Base-by-base conservation (phyloP, 305 asterid genomes). In the Caryopteris hybrid region DNA sequence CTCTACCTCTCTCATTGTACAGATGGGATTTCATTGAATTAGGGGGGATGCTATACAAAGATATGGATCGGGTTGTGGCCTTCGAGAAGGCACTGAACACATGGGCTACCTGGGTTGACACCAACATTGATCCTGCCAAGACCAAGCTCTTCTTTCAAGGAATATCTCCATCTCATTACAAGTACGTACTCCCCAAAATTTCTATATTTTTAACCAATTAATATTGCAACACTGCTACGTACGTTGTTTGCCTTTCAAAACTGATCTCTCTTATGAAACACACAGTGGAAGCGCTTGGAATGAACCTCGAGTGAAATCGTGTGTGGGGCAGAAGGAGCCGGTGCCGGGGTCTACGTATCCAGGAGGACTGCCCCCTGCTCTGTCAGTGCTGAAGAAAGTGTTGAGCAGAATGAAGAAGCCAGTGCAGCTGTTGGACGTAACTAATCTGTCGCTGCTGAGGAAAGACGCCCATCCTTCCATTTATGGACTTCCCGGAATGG, bases 391-490 rank as follows among this genome's bases (percentile, higher is more conserved):
- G 66, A 92, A 84, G 81, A 81, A 51, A 72, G 93, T 90, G 14
- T 33, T 90, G 72, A 46, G 79, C 46, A 72, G 66, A 25, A 81
- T 90, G 9, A 76, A 79, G 77, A 83, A 80, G 62, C 83, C 80
- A 0, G 92, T 88, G 10, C 71, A 73, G 38, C 77, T 90, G 61
- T 76, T 90, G 1, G 98, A 90, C 29, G 63, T 92, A 8, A 90
- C 97, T 0, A 78, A 84, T 43, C 96, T 92, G 47, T 88, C 97
- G 3, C 67, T 90, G 53, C 38, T 92, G 71, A 76, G 98, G 21
- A 92, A 88, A 83, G 98, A 88, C 57, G 97, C 94, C 1, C 98
- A 92, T 39, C 97, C 98, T 67, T 92, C 98, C 2, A 64, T 84
- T 0, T 92, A 84, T 48, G 98, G 98, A 17, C 73, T 85, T 6